Evolutionary conservation across 257 asterid species (phyloP), one percentile per base, ranked within the genome.

Genomic region (Ilex asprella): DNA sequence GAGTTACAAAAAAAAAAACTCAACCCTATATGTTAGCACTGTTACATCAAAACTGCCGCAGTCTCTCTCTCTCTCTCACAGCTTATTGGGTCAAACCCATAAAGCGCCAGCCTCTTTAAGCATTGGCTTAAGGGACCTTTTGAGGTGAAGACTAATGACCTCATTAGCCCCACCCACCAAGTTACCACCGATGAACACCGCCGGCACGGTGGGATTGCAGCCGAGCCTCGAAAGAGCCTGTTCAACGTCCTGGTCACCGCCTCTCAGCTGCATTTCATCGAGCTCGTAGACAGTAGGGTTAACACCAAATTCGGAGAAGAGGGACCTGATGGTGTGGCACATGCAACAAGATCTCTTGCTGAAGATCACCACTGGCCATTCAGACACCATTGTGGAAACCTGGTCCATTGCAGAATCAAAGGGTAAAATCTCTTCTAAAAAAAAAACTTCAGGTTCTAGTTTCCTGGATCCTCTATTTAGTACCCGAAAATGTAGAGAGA

Each of bases 111-210:
- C 82, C 46, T 65, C n/a, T 57, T 41, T 57, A 16, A 76, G 84
- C 77, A 60, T 75, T 10, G 77, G 73, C 66, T 41, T 70, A 7
- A 79, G 57, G 13, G 77, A 31, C 13, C 73, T 12, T 6, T 59
- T 46, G 32, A 79, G 46, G 21, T 76, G 84, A 31, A 72, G 82
- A 59, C 61, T 73, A 71, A 64, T 63, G 55, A 79, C 58, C 55
- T 79, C 81, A 11, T 63, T 73, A 1, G 74, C 75, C 10, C 82
- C 81, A 16, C 82, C 84, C 1, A 73, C 73, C 21, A 70, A 58
- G 50, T 76, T 70, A 6, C 84, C 84, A 3, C 82, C 82, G 2
- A 79, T 73, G 68, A 62, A 79, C 71, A 79, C 84, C 0, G 79
- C 66, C 12, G 79, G 84, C 43, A 73, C 81, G 6, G 69, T 59